Conservation (phyloP, 192 early-diverging fungal genomes). For the Coemansia interrupta region DNA sequence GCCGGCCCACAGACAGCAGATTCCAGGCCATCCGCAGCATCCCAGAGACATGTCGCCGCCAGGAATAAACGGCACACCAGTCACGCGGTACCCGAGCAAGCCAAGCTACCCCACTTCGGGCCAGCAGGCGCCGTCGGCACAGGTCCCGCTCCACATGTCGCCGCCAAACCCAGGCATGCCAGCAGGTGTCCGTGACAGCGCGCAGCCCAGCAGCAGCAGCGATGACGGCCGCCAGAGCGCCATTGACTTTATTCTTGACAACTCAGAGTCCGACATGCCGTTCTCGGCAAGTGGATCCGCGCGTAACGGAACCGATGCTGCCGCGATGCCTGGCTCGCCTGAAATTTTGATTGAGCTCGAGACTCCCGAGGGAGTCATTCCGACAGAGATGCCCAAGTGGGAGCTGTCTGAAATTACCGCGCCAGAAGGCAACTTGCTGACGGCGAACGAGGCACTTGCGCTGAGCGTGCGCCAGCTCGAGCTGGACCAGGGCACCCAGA, state of each 20-base stretch:
- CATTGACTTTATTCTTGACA: conserved; percentile 8
- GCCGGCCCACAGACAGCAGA: background rate
- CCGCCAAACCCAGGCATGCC: background rate
- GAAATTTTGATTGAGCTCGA: background rate
- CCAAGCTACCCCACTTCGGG: conserved; percentile 1
- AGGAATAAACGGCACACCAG: background rate
- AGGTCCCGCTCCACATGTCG: conserved; percentile 5
- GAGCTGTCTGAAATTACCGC: background rate
- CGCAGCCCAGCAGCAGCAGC: background rate
- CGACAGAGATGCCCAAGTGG: conserved; percentile 35
- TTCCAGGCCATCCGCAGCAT: background rate
- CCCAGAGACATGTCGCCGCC: conserved; percentile 5
- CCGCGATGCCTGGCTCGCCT: conserved; percentile 8
- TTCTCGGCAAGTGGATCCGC: conserved; percentile 4
- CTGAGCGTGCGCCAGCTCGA: conserved; percentile 26
- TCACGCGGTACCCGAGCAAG: background rate
- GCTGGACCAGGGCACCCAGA: conserved; percentile 6
- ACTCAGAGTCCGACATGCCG: conserved; percentile 1
- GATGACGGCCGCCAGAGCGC: conserved; percentile 8
- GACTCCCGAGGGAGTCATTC: conserved; percentile 21
- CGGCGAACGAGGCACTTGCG: conserved; percentile 22
- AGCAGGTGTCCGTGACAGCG: background rate
- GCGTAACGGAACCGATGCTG: background rate
- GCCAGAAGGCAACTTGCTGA: conserved; percentile 41
- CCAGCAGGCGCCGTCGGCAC: conserved; percentile 1